These are phyloP conservation scores for Colletotrichum coccodes DNA, from an alignment of 2,329 filamentous ascomycete genomes.

Conservation along the genomic window DNA sequence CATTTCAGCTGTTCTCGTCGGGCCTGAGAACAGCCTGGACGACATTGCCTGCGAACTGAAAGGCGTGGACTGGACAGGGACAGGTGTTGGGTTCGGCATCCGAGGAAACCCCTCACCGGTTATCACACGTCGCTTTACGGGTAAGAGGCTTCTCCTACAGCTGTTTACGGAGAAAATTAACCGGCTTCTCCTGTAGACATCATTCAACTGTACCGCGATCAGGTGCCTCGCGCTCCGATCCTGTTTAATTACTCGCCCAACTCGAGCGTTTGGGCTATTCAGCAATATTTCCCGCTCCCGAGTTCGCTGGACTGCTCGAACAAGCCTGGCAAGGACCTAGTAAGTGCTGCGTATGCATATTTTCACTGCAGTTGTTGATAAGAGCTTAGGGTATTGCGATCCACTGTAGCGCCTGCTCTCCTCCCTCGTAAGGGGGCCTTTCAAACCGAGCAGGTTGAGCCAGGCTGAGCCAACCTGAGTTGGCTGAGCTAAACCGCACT, in stretches of 20 bases:
- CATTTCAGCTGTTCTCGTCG: constrained; percentile 14
- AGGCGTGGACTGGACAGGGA: constrained; percentile 19
- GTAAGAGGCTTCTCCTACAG: not conserved
- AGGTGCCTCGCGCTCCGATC: constrained; percentile 16
- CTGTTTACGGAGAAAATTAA: not conserved
- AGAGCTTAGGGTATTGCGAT: constrained; percentile 11
- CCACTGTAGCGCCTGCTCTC: constrained; percentile 13
- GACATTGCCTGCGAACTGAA: constrained; percentile 5
- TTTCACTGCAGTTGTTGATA: not conserved
- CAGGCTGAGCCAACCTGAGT: too few species aligned
- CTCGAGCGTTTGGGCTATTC: constrained; percentile 21
- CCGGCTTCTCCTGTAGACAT: not conserved
- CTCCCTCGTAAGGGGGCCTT: not conserved
- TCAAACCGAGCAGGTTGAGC: too few species aligned
- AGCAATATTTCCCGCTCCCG: constrained; percentile 22
- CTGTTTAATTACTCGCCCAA: constrained; percentile 28
- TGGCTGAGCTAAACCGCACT: too few species aligned
- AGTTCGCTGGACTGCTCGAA: not conserved
- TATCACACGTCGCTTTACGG: constrained; percentile 21
- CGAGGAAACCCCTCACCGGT: constrained; percentile 17
- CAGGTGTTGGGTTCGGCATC: constrained; percentile 26
- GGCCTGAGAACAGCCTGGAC: constrained; percentile 15
- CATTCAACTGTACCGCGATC: constrained; percentile 21
- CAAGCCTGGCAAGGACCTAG: constrained; percentile 8
- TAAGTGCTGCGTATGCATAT: not conserved